A percentile compares a stretch with the other conserved stretches of the same genome.
Conservation (phyloP, 371 early-diverging fungal species). For the Blakeslea trispora region DNA sequence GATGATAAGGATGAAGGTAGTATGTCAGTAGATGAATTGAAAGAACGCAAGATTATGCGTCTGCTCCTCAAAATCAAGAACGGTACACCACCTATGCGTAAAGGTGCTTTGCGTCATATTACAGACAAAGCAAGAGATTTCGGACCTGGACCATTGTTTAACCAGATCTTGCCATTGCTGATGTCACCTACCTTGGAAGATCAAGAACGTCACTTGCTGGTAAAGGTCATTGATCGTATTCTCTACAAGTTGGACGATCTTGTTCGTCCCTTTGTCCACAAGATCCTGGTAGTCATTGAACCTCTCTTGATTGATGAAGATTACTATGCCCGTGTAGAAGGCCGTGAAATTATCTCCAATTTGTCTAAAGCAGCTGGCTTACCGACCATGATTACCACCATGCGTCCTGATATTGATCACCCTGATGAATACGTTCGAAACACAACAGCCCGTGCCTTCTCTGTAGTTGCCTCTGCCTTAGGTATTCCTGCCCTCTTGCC, state of each 20-base stretch:
- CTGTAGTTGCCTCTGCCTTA: slow-evolving; percentile 96
- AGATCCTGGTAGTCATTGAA: slow-evolving; percentile 97
- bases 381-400: slow-evolving; percentile 97
- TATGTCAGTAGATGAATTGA: slow-evolving; percentile 85
- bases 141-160: slow-evolving; percentile 95
- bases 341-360: slow-evolving; percentile 97
- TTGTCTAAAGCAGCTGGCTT: slow-evolving; percentile 97
- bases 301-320: slow-evolving; percentile 97
- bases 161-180: slow-evolving; percentile 93
- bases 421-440: slow-evolving; percentile 97
- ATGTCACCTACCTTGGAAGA: slow-evolving; percentile 97
- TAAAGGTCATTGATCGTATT: slow-evolving; percentile 96
- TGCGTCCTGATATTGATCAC: slow-evolving; percentile 98
- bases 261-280: slow-evolving; percentile 96
- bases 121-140: slow-evolving; percentile 96
- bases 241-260: slow-evolving; percentile 94
- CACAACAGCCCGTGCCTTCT: slow-evolving; percentile 96
- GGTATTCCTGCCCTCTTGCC: slow-evolving; percentile 95
- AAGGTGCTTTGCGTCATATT: slow-evolving; percentile 90
- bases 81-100: slow-evolving; percentile 95
- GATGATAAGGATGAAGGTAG: slow-evolving; percentile 85
- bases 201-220: slow-evolving; percentile 96
- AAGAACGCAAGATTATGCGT: slow-evolving; percentile 95
- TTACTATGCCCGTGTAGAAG: slow-evolving; percentile 96
- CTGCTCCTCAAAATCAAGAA: slow-evolving; percentile 96